Evolutionary conservation across 768 basidiomycete genomes (phyloP), one percentile per base, ranked within the genome.

Genomic region (Boletales sp.): DNA sequence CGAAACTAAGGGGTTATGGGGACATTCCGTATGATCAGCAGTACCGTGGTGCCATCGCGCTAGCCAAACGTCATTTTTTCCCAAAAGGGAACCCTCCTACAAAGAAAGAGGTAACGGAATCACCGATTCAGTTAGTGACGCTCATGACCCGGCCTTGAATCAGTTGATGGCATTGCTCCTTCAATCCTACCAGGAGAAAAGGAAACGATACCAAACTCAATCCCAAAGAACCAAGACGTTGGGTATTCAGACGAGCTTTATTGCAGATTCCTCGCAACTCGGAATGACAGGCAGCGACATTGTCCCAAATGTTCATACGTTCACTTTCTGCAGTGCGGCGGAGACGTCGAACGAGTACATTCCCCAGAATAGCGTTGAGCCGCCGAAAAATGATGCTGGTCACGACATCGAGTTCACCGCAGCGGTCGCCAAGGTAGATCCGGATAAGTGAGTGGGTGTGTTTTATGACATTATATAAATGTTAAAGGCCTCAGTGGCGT

Each of bases 31-130:
- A 65, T 12, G 55, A 58, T 13, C 47, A 54, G 40, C 55, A 67
- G 40, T 66, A 66, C 31, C 62, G 57, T 32, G 65, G 60, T 8
- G 59, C 62, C 4, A 54, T 67, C 9, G 65, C 65, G 3, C 42
- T 66, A 13, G 62, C 64, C 36, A 60, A 60, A 40, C 64, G 64
- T 1, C 60, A 65, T 32, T 65, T 67, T 39, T 56, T 62, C 37
- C 60, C 65, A 5, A 56, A 49, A 13, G 62, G 62, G 45, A 50
- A 45, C 5, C 36, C 48, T 3, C 57, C 50, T 18, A 65, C 64
- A 18, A 65, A 65, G 58, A 56, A 55, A 47, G 55, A 65, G 51
- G 64, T 64, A 47, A 18, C 18, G 6, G 3, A 3, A 15, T 52
- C 30, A 15, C 39, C 37, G 11, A 17, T 15, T 21, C 17, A 32